A percentile compares a stretch with the other conserved stretches of the same genome.
Conservation (phyloP, 2,329 filamentous ascomycete species). For the Cytospora paraplurivora region DNA sequence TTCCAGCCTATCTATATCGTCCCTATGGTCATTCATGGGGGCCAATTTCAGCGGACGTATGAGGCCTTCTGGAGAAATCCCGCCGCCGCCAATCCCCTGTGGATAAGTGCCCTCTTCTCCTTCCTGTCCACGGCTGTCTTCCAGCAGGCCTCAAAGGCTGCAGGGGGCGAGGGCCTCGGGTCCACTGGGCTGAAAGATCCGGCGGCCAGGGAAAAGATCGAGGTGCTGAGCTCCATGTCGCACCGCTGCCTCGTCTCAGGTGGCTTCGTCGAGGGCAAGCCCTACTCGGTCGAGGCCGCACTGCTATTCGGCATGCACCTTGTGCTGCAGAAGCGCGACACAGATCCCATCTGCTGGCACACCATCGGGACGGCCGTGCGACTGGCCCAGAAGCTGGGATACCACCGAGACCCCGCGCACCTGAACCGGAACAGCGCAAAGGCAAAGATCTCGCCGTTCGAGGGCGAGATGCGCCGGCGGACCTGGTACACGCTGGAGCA, state of each 20-base stretch:
- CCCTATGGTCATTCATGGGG: conserved; percentile 43
- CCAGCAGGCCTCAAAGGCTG: conserved; percentile 39
- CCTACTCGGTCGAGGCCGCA: conserved; percentile 52
- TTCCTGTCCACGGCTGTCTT: conserved; percentile 46
- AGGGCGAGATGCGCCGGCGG: conserved; percentile 54
- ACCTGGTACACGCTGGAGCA: conserved; percentile 46
- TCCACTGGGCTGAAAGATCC: conserved; percentile 30
- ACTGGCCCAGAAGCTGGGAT: conserved; percentile 54
- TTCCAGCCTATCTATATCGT: conserved; percentile 44
- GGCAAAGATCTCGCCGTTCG: conserved; percentile 45
- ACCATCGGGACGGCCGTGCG: conserved; percentile 50
- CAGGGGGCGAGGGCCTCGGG: conserved; percentile 30
- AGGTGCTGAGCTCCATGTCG: conserved; percentile 41
- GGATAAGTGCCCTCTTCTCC: conserved; percentile 54
- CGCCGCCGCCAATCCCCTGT: conserved; percentile 45
- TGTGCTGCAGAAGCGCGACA: conserved; percentile 44
- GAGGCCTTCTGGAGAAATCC: conserved; percentile 50
- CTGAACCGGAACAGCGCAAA: conserved; percentile 37
- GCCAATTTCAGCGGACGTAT: conserved; percentile 52
- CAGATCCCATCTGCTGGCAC: conserved; percentile 48
- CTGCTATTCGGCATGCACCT: conserved; percentile 49
- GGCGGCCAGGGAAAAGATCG: conserved; percentile 31
- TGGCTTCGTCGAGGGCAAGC: conserved; percentile 48
- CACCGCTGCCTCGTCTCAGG: conserved; percentile 52
- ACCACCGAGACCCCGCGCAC: conserved; percentile 50